These are phyloP conservation scores for Candida mattraensis DNA, from an alignment of 805 yeast genomes.

Conservation along the genomic window DNA sequence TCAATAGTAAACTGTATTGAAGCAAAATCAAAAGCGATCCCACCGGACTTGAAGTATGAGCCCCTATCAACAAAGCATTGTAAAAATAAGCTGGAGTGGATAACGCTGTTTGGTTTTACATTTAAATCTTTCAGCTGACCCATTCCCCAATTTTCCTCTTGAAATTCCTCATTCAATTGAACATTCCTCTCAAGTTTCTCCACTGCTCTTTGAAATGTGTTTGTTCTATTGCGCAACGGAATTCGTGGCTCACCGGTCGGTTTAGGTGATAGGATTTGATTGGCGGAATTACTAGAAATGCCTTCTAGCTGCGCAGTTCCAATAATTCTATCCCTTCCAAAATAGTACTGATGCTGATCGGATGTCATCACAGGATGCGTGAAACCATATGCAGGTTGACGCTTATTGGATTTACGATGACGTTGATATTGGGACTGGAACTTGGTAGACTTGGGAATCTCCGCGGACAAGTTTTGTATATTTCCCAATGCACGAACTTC, in stretches of 20 bases:
- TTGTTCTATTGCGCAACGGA: slow-evolving; percentile 2
- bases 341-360: slow-evolving; percentile 23
- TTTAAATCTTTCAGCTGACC: slow-evolving; percentile 7
- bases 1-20: slow-evolving; percentile 16
- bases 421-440: no score
- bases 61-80: slow-evolving; percentile 21
- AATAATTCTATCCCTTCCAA: slow-evolving; percentile 21
- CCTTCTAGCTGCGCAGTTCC: slow-evolving; percentile 33
- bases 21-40: slow-evolving; percentile 18
- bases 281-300: neutral
- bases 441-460: no score
- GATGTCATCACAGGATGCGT: no score
- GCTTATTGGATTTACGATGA: no score
- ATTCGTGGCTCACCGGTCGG: no score
- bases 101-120: slow-evolving; percentile 15
- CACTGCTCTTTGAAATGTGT: slow-evolving; percentile 4
- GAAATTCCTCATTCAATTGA: slow-evolving; percentile 1
- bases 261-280: no score
- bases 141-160: slow-evolving; percentile 2
- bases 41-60: slow-evolving; percentile 14
- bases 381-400: neutral
- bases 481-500: no score
- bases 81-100: slow-evolving; percentile 17
- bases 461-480: no score
- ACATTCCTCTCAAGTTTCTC: slow-evolving; percentile 1